Percentiles rank a stretch among this genome's conserved stretches.
These are phyloP conservation scores for Trichoderma pleuroti DNA, from an alignment of 2,329 filamentous ascomycete genomes.

Conservation along the genomic window DNA sequence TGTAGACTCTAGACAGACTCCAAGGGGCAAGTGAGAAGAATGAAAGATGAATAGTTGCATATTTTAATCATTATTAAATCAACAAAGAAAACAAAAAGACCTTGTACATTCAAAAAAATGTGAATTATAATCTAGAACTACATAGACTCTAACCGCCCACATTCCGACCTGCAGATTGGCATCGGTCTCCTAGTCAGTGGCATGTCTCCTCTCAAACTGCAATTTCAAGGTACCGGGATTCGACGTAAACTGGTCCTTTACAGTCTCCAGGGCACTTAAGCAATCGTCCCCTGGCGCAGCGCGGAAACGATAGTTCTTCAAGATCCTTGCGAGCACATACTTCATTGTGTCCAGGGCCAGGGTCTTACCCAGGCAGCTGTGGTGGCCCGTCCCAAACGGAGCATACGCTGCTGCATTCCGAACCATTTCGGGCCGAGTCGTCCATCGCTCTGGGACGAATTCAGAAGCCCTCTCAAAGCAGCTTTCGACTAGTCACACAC, in stretches of 20 bases:
- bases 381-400: constrained; percentile 33
- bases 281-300: neutral
- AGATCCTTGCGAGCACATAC: constrained; percentile 6
- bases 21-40: neutral
- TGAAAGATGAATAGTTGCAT: neutral
- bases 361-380: constrained; percentile 7
- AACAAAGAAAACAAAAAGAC: neutral
- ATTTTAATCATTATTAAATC: neutral
- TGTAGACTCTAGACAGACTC: neutral
- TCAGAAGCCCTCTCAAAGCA: constrained; percentile 29
- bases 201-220: neutral
- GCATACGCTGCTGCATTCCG: constrained; percentile 30
- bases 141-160: neutral
- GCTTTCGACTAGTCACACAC: constrained; percentile 22
- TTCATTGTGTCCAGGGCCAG: constrained; percentile 11
- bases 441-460: constrained; percentile 41
- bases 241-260: neutral
- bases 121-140: neutral
- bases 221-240: neutral
- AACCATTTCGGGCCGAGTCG: constrained; percentile 31
- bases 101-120: neutral
- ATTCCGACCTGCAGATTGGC: neutral
- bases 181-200: neutral
- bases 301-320: constrained; percentile 9
- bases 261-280: neutral